A percentile compares a stretch with the other conserved stretches of the same genome.
phyloP scores from a whole-genome alignment of 179 eudicot genomes.

The Pouteria campechiana region DNA sequence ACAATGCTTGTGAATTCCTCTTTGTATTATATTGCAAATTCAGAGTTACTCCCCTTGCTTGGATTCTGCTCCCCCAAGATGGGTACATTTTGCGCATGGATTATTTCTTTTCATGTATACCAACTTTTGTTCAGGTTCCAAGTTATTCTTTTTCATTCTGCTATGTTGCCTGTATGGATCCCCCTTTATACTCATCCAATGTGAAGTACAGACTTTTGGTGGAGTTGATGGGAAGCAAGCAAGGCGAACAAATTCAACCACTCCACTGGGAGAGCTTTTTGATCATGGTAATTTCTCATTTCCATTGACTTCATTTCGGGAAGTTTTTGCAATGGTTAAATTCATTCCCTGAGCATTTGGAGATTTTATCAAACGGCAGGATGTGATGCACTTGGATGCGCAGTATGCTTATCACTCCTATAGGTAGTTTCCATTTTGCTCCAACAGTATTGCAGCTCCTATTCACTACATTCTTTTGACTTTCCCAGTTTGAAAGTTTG shows the following conservation, averaged over 20 bases:
- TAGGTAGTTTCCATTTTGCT: background rate
- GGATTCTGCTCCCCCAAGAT: conserved; percentile 97
- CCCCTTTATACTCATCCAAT: conserved; percentile 4
- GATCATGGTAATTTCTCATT: conserved; percentile 66
- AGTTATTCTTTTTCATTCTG: background rate
- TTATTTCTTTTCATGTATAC: conserved; percentile 81
- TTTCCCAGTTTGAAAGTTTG: conserved; percentile 68
- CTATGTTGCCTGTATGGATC: background rate
- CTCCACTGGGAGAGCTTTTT: conserved; percentile 98
- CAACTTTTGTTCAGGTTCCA: conserved; percentile 44
- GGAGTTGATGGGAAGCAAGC: conserved; percentile 99
- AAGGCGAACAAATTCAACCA: conserved; percentile 93
- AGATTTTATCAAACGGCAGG: conserved; percentile 71
- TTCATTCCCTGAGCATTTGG: conserved; percentile 5
- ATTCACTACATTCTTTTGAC: background rate
- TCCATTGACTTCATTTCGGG: background rate
- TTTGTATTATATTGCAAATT: too few species aligned
- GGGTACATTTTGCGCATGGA: conserved; percentile 95
- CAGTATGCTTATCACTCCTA: conserved; percentile 40
- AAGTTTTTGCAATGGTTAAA: background rate
- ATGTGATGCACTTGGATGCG: conserved; percentile 97
- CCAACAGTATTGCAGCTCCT: background rate
- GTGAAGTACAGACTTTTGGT: conserved; percentile 66
- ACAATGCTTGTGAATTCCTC: conserved; percentile 1
- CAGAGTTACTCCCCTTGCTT: conserved; percentile 92